phyloP scores from a whole-genome alignment of 192 early-diverging fungal genomes.

The Umbelopsis ramanniana region DNA sequence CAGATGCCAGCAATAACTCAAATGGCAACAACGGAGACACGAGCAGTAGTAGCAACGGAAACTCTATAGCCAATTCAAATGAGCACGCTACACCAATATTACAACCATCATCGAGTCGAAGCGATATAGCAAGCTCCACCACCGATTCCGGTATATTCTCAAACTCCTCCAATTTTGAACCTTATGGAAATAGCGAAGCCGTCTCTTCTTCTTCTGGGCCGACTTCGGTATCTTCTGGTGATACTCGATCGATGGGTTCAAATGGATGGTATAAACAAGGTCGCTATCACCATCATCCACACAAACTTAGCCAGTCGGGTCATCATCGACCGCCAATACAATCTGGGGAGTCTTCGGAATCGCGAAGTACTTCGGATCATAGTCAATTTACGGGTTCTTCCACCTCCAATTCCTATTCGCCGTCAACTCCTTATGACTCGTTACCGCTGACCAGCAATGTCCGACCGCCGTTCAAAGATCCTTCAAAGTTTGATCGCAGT shows the following conservation, averaged over 20 bases:
- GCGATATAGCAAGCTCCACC: not conserved
- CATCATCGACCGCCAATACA: not conserved
- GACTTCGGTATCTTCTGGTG: not conserved
- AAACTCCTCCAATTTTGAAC: conserved; percentile 2
- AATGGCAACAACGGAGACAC: conserved; percentile 9
- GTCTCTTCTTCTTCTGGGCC: not conserved
- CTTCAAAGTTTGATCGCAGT: not conserved
- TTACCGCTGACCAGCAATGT: not conserved
- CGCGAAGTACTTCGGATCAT: conserved; percentile 16
- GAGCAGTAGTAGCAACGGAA: conserved; percentile 7
- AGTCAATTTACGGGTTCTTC: not conserved
- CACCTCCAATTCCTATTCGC: not conserved
- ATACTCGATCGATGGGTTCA: not conserved
- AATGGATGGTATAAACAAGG: not conserved
- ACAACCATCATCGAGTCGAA: not conserved
- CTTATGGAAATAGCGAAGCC: not conserved
- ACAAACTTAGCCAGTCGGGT: not conserved
- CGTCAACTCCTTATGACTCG: not conserved
- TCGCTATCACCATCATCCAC: not conserved
- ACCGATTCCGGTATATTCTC: conserved; percentile 10
- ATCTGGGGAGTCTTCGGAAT: conserved; percentile 3
- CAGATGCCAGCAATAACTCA: conserved; percentile 9
- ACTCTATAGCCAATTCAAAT: not conserved
- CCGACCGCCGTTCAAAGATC: not conserved
- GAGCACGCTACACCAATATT: not conserved